These are phyloP conservation scores for Lecanicillium sp. DNA, from an alignment of 2,329 filamentous ascomycete genomes.

Conservation along the genomic window DNA sequence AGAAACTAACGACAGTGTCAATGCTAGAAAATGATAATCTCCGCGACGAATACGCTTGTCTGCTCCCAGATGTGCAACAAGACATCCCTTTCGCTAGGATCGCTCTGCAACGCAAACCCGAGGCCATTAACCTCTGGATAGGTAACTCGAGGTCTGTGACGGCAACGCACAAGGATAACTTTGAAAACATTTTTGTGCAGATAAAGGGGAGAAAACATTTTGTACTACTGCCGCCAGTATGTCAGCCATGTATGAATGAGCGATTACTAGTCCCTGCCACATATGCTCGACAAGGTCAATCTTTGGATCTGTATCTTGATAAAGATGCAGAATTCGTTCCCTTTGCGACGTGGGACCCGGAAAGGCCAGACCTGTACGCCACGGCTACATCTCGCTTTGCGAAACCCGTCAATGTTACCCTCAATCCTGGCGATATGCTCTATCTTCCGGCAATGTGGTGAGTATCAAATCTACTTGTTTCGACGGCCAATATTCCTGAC, in stretches of 20 bases:
- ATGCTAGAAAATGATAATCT: slow-evolving; percentile 70
- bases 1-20: too few species aligned
- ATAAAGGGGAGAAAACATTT: slow-evolving; percentile 68
- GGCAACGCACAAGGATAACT: slow-evolving; percentile 72
- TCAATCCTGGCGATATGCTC: slow-evolving; percentile 69
- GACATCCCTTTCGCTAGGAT: slow-evolving; percentile 66
- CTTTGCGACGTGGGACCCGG: slow-evolving; percentile 69
- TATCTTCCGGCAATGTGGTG: slow-evolving; percentile 77
- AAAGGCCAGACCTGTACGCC: slow-evolving; percentile 37
- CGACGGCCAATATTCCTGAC: background rate
- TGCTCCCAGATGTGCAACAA: slow-evolving; percentile 54
- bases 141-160: slow-evolving; percentile 64
- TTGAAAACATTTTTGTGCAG: slow-evolving; percentile 80
- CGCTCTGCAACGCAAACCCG: slow-evolving; percentile 56
- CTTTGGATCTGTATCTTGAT: slow-evolving; percentile 26
- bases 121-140: slow-evolving; percentile 79
- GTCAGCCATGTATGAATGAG: slow-evolving; percentile 62
- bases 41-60: slow-evolving; percentile 57
- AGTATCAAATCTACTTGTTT: slow-evolving; percentile 14
- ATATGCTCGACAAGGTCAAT: slow-evolving; percentile 37
- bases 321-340: slow-evolving; percentile 39
- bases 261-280: slow-evolving; percentile 44
- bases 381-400: slow-evolving; percentile 54
- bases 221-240: slow-evolving; percentile 62
- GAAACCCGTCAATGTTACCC: slow-evolving; percentile 55